Evolutionary conservation across 2,329 filamentous ascomycete species (phyloP).

Genomic region (Claviceps pusilla): DNA sequence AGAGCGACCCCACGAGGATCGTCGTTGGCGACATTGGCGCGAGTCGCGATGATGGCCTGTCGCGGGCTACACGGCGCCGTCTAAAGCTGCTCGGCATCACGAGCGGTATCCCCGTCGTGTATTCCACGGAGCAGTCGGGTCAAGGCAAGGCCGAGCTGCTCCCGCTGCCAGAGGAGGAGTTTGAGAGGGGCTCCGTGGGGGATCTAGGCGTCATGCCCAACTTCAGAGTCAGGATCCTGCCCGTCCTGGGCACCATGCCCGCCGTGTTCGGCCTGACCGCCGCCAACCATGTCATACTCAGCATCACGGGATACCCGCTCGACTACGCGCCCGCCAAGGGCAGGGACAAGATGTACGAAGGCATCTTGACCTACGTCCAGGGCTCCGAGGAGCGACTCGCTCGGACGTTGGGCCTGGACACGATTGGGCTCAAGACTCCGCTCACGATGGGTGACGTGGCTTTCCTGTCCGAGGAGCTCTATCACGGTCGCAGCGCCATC

Average conservation of each 20-base stretch:
- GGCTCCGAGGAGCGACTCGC: conserved; percentile 64
- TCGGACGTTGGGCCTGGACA: conserved; percentile 21
- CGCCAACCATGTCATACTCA: conserved; percentile 84
- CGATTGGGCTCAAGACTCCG: conserved; percentile 61
- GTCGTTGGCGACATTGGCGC: conserved; percentile 82
- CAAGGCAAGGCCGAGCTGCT: conserved; percentile 83
- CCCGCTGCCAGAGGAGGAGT: conserved; percentile 77
- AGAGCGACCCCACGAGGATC: conserved; percentile 70
- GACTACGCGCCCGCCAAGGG: conserved; percentile 71
- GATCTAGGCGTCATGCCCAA: conserved; percentile 82
- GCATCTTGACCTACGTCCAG: conserved; percentile 61
- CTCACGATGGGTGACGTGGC: conserved; percentile 68
- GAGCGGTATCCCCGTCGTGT: conserved; percentile 79
- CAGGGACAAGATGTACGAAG: conserved; percentile 83
- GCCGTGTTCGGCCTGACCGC: conserved; percentile 85
- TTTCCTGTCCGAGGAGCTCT: conserved; percentile 83
- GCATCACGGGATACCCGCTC: conserved; percentile 66
- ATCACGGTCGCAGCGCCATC: conserved; percentile 64
- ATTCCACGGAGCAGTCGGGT: conserved; percentile 77
- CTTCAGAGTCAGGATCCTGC: conserved; percentile 87
- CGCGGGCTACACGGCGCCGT: conserved; percentile 65
- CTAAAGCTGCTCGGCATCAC: conserved; percentile 66
- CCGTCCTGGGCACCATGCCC: conserved; percentile 92
- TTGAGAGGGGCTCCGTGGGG: conserved; percentile 67
- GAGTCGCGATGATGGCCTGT: conserved; percentile 79